These are phyloP conservation scores for Pezicula rhizophila DNA, from an alignment of 2,329 filamentous ascomycete species.

Conservation along the genomic window DNA sequence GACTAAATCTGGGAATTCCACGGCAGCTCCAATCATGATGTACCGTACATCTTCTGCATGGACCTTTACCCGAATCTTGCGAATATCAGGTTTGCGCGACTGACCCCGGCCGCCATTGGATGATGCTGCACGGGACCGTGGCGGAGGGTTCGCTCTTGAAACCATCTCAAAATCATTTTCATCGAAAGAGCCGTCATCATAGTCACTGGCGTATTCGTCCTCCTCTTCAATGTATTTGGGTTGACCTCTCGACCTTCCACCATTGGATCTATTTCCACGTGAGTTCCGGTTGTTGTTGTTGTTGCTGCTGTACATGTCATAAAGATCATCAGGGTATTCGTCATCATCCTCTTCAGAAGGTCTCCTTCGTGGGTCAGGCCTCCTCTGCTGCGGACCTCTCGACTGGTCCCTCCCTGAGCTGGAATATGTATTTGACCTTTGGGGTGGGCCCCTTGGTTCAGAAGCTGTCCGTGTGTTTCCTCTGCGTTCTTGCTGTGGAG, in stretches of 20 bases:
- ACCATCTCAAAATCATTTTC: slow-evolving; percentile 79
- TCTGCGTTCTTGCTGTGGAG: slow-evolving; percentile 29
- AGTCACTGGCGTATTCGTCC: slow-evolving; percentile 67
- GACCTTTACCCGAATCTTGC: slow-evolving; percentile 84
- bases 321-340: slow-evolving; percentile 51
- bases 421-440: slow-evolving; percentile 22
- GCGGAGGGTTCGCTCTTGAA: slow-evolving; percentile 43
- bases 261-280: slow-evolving; percentile 31
- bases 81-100: slow-evolving; percentile 59
- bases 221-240: slow-evolving; percentile 74
- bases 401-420: slow-evolving; percentile 17
- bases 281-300: slow-evolving; percentile 29
- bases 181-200: slow-evolving; percentile 65
- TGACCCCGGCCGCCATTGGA: slow-evolving; percentile 37
- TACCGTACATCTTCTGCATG: slow-evolving; percentile 88
- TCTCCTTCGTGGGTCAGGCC: slow-evolving; percentile 18
- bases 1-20: slow-evolving; percentile 72
- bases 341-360: slow-evolving; percentile 38
- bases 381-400: slow-evolving; percentile 20
- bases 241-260: slow-evolving; percentile 35
- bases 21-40: slow-evolving; percentile 71
- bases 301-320: slow-evolving; percentile 59
- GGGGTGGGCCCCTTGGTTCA: slow-evolving; percentile 39
- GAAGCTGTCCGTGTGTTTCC: slow-evolving; percentile 44
- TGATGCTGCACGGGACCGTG: slow-evolving; percentile 32